phyloP scores from a whole-genome alignment of 148 eudicot genomes.

The Camellia japonica region DNA sequence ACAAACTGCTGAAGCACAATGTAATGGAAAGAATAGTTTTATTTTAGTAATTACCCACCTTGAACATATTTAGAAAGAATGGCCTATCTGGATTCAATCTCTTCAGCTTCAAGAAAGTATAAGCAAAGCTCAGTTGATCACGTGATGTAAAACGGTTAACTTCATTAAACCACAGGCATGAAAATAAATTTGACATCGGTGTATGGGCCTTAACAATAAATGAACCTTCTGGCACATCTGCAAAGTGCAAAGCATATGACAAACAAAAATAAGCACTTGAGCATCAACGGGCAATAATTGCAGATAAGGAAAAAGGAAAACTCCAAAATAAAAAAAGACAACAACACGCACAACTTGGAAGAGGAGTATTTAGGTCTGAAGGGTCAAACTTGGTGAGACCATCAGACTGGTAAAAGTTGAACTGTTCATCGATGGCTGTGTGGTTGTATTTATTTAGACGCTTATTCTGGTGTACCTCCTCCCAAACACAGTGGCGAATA shows the following conservation, averaged over 20 bases:
- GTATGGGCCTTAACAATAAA: constrained; percentile 91
- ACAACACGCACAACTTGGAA: constrained; percentile 79
- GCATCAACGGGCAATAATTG: not conserved
- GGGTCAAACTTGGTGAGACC: constrained; percentile 86
- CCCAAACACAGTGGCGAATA: constrained; percentile 96
- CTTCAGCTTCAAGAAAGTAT: constrained; percentile 80
- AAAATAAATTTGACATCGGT: constrained; percentile 88
- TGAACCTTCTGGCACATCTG: constrained; percentile 99
- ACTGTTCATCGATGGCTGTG: constrained; percentile 88
- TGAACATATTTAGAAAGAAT: constrained; percentile 69
- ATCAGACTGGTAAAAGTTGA: constrained; percentile 76
- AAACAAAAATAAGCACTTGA: constrained; percentile 5
- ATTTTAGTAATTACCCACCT: constrained; percentile 45
- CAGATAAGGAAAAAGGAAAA: constrained; percentile 12
- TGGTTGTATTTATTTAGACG: constrained; percentile 93
- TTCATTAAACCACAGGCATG: constrained; percentile 98
- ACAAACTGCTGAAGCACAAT: not conserved
- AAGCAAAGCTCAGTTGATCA: constrained; percentile 91
- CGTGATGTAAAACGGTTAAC: constrained; percentile 93
- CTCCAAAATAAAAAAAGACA: constrained; percentile 10
- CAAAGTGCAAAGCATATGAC: constrained; percentile 9
- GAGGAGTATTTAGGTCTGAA: constrained; percentile 64
- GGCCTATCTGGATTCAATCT: constrained; percentile 60
- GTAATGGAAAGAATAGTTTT: not conserved
- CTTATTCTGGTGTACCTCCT: constrained; percentile 96